Evolutionary conservation across 768 basidiomycete species (phyloP), one percentile per base, ranked within the genome.

Genomic region (Erythrobasidium yunnanense): DNA sequence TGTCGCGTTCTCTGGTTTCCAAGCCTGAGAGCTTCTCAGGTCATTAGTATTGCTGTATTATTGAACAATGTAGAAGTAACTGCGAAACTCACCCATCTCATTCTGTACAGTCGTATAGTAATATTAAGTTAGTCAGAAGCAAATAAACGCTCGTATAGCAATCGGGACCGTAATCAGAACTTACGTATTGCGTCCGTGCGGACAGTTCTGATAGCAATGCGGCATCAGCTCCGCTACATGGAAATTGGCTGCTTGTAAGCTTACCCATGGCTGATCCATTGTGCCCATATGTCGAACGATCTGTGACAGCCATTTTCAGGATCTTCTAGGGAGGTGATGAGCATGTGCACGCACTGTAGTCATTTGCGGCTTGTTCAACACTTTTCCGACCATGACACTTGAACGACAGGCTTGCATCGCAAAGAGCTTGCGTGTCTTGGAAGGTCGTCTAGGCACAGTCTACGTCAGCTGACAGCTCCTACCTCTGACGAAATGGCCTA

Each of bases 371-470:
- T 76, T 79, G 35, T 81, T 90, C 67, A 97, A 79, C 11, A 90
- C 80, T 78, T 83, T 88, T 2, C 95, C 71, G 52, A 79, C 80
- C 95, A 97, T 99, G 45, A 95, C 85, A 75, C 91, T 96, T 78
- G 88, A 91, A 69, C 93, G 76, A 76, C 95, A 99, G 0, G 95
- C 95, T 34, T 92, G 83, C 82, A 85, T 88, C 0, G 95, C 95
- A 73, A 99, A 96, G 92, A 99, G 96, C 3, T 85, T 81, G 17
- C 91, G 82, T 17, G 88, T 90, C 75, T 97, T 97, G 17, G 87
- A 86, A 73, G 90, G 95, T 22, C 95, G 81, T 0, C 60, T 63
- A 18, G 47, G 34, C 13, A 49, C 17, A 34, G 7, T 5, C n/a
- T n/a, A 49, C 29, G 18, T 46, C 22, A 47, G 42, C 42, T 23